Base-by-base conservation (phyloP, 2,329 filamentous ascomycete species). In the Diplodia scrobiculata region DNA sequence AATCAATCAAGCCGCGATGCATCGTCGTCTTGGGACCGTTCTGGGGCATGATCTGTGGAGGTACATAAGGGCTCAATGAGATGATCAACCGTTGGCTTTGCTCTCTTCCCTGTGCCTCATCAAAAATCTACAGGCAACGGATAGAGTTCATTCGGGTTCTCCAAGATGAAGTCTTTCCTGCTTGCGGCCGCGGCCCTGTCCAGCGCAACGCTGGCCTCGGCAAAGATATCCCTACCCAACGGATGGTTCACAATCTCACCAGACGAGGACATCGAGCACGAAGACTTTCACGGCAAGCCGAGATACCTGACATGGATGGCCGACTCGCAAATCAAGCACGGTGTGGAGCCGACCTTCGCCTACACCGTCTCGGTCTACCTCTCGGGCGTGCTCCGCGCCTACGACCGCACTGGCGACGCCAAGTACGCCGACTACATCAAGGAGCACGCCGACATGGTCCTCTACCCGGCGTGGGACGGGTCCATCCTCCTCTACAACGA, bases 381-480 rank as follows among this genome's bases (percentile, higher is more conserved):
- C 66, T 75, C 79, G 10, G 81, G 80, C 0, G 77, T 84, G 36
- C 75, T 86, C 0, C 82, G 77, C 68, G 80, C 83, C 75, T 82
- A 83, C 69, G 50, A 48, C 21, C 72, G 77, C 65, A 82, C 81
- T 0, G 77, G 78, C 7, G 77, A 82, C 48, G 70, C 76, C 14
- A 84, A 82, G 70, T 86, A 84, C 73, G 73, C 77, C 29, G 71
- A 79, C n/a, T 83, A 80, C 72, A 79, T 82, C 66, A 79, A 79
- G 5, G 73, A 72, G 1, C 79, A 82, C 59, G 78, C 85, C 13
- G 82, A 84, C 59, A 75, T 77, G 0, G 76, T 85, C 9, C 79
- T 86, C 2, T 70, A 76, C 1, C 70, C 75, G 11, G 76, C 72
- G 0, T 72, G 76, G 32, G 73, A 84, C 47, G 84, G 84, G 13